Percentiles rank a stretch among this genome's conserved stretches.
Evolutionary conservation across 2,329 filamentous ascomycete species (phyloP).

Genomic region (Capronia americana): DNA sequence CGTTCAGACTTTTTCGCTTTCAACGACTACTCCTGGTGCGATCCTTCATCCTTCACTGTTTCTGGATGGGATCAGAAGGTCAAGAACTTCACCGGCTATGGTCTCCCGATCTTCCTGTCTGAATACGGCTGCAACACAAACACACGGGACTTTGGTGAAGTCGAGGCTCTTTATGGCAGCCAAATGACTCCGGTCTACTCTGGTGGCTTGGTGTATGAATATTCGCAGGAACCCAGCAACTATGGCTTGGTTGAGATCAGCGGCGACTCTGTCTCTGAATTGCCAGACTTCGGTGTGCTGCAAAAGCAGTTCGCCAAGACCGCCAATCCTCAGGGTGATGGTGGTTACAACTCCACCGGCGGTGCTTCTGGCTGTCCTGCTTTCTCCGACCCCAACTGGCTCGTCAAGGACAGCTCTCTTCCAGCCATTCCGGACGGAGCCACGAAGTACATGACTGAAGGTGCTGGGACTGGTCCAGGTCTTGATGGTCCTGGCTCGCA

Average conservation of each 20-base stretch:
- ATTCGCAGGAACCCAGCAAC: conserved; percentile 77
- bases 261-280: conserved; percentile 62
- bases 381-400: conserved; percentile 60
- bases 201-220: conserved; percentile 95
- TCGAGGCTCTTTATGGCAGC: conserved; percentile 76
- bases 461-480: conserved; percentile 64
- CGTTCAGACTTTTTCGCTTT: conserved; percentile 89
- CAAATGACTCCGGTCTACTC: conserved; percentile 93
- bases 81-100: conserved; percentile 83
- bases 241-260: conserved; percentile 79
- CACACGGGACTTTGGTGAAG: conserved; percentile 80
- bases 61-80: conserved; percentile 91
- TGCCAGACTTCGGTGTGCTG: conserved; percentile 67
- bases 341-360: conserved; percentile 64
- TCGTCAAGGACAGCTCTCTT: conserved; percentile 59
- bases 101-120: conserved; percentile 89
- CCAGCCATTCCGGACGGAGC: conserved; percentile 64
- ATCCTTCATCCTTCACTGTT: conserved; percentile 68
- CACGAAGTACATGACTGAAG: conserved; percentile 62
- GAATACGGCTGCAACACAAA: conserved; percentile 91
- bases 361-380: conserved; percentile 61
- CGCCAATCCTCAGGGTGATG: conserved; percentile 61
- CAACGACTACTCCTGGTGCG: conserved; percentile 90
- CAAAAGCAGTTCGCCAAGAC: conserved; percentile 59
- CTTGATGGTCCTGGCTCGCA: conserved; percentile 63